Evolutionary conservation across 495 filamentous ascomycete species (phyloP).

Genomic region (Staphylotrichum tortipilum): DNA sequence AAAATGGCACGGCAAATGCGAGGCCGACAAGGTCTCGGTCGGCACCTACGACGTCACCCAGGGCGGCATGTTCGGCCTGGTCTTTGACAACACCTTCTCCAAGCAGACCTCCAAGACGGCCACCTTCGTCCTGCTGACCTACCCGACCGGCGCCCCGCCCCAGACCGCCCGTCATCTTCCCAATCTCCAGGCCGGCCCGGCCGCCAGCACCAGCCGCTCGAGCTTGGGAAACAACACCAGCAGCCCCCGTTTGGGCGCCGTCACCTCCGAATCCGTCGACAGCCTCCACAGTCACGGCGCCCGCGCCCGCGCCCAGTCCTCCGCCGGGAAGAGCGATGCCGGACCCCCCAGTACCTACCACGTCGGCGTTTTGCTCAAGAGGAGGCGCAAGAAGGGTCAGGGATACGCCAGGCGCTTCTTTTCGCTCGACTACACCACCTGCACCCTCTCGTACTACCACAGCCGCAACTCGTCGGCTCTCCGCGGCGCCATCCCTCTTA

Average conservation of each 20-base stretch:
- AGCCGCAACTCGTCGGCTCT: slow-evolving; percentile 84
- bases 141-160: slow-evolving; percentile 75
- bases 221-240: slow-evolving; percentile 35
- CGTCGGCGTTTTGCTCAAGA: slow-evolving; percentile 76
- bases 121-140: slow-evolving; percentile 88
- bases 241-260: slow-evolving; percentile 31
- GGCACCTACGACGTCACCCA: slow-evolving; percentile 79
- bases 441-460: slow-evolving; percentile 91
- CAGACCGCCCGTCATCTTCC: slow-evolving; percentile 65
- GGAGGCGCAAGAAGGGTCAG: slow-evolving; percentile 84
- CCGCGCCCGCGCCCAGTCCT: slow-evolving; percentile 24
- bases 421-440: slow-evolving; percentile 83
- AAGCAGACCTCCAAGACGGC: slow-evolving; percentile 91
- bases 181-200: slow-evolving; percentile 39
- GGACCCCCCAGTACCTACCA: slow-evolving; percentile 44
- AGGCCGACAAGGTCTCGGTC: slow-evolving; percentile 90
- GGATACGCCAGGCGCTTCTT: slow-evolving; percentile 91
- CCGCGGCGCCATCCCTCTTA: slow-evolving; percentile 84
- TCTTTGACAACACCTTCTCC: slow-evolving; percentile 98
- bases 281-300: slow-evolving; percentile 44
- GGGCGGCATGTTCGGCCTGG: slow-evolving; percentile 89
- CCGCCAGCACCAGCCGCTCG: slow-evolving; percentile 40
- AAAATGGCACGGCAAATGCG: slow-evolving; percentile 87
- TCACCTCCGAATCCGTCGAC: slow-evolving; percentile 44
- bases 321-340: slow-evolving; percentile 26